These are phyloP conservation scores for Auriculariales sp. DNA, from an alignment of 768 basidiomycete species.

Conservation along the genomic window DNA sequence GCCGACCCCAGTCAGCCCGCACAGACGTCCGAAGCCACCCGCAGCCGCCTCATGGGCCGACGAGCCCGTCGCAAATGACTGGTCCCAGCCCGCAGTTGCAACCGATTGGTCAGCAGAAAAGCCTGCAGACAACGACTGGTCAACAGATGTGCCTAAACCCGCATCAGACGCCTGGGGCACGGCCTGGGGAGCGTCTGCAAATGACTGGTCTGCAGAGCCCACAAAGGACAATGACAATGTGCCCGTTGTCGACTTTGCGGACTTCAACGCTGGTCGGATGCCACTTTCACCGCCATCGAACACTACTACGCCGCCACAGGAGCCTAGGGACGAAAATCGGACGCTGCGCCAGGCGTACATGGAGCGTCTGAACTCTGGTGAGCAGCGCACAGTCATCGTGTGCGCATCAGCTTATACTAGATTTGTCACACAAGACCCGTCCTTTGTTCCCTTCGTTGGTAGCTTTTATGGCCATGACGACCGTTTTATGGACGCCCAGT, in stretches of 20 bases:
- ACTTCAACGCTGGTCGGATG: constrained; percentile 24
- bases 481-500: constrained; percentile 66
- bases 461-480: constrained; percentile 95
- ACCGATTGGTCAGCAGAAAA: background rate
- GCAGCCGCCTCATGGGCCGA: background rate
- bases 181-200: background rate
- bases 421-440: constrained; percentile 58
- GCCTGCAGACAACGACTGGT: background rate
- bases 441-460: constrained; percentile 80
- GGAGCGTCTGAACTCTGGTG: constrained; percentile 46
- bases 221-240: constrained; percentile 49
- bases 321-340: background rate
- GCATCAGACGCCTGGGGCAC: background rate
- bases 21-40: background rate
- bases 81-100: background rate
- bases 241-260: constrained; percentile 71
- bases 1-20: background rate
- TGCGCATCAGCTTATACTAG: too few species aligned
- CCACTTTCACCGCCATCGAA: constrained; percentile 24
- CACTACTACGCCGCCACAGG: constrained; percentile 9
- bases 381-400: too few species aligned
- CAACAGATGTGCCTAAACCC: background rate
- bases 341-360: constrained; percentile 73
- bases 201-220: constrained; percentile 22
- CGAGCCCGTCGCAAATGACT: background rate